Evolutionary conservation across 1,284 basidiomycete genomes (phyloP).

Genomic region (Abortiporus biennis): DNA sequence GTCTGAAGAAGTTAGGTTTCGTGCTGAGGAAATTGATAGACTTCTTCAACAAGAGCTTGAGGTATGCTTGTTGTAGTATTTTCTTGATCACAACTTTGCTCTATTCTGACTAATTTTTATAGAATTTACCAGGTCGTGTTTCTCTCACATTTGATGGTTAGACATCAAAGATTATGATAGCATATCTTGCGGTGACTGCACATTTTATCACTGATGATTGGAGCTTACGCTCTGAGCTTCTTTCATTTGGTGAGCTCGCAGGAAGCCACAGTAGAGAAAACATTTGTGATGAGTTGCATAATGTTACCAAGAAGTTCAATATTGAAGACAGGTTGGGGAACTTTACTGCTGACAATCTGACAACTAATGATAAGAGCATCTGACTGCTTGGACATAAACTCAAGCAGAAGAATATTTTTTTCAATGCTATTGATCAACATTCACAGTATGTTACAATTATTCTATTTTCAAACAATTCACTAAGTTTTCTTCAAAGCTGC

Average conservation of each 20-base stretch:
- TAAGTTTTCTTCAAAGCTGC: neutral
- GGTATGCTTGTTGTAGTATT: too few species aligned
- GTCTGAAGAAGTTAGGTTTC: neutral
- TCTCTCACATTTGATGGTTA: neutral
- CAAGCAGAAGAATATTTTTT: neutral
- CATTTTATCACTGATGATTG: neutral
- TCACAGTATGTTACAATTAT: neutral
- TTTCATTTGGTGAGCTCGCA: conserved; percentile 1
- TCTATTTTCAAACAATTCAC: neutral
- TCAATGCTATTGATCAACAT: neutral
- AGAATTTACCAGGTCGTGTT: neutral
- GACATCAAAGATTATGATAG: conserved; percentile 4
- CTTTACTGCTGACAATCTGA: neutral
- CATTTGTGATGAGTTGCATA: too few species aligned
- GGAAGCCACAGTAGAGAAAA: too few species aligned
- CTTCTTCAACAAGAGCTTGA: too few species aligned
- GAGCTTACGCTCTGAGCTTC: neutral
- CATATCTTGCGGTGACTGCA: conserved; percentile 1
- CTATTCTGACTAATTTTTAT: neutral
- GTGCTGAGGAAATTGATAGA: neutral
- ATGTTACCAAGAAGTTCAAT: too few species aligned
- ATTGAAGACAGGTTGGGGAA: neutral
- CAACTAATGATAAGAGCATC: neutral
- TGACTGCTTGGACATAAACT: neutral
- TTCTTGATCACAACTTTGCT: too few species aligned